Evolutionary conservation across 768 basidiomycete genomes (phyloP), one percentile per base, ranked within the genome.

Genomic region (Pisolithus marmoratus): DNA sequence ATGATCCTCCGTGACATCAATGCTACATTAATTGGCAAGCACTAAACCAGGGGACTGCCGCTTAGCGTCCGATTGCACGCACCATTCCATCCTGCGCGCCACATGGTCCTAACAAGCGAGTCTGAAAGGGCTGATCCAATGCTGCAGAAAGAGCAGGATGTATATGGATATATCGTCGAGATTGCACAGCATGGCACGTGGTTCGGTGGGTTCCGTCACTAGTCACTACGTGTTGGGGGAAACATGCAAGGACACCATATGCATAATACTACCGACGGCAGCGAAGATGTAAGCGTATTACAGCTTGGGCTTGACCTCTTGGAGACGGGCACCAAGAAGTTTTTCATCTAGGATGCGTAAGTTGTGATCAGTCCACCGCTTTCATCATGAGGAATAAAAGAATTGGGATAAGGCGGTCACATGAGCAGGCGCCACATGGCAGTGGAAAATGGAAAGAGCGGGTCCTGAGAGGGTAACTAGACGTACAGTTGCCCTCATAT

Each of bases 401-500:
- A 14, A 34, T 34, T 34, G 34, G 34, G 34, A 34, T 34, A 34
- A 14, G 34, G 40, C 5, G 9, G 34, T 4, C 9, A 15, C 19
- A 34, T 34, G 34, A 34, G 34, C 5, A 14, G 14, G 12, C 24
- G 43, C 12, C 12, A 22, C n/a, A 23, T 22, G 14, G 22, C 12
- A 19, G 8, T 31, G 11, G 15, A 36, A 19, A 47, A 34, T 47
- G 46, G 46, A 47, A 47, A 11, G 8, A 9, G 34, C 34, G 34
- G 34, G 34, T 14, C 34, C 14, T 14, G 34, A 34, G 15, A 1
- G n/a, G 38, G 51, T 36, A 65, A 34, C 6, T 37, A 49, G 12
- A 63, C 91, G 72, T 64, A 95, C 94, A 96, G 58, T 92, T 96
- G 42, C 67, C 70, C 40, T 87, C 77, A 60, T 85, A 95, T 24